Percentiles rank a stretch among this genome's conserved stretches.
phyloP scores from a whole-genome alignment of 352 stramenopile species.

The Phytopythium sindhum region DNA sequence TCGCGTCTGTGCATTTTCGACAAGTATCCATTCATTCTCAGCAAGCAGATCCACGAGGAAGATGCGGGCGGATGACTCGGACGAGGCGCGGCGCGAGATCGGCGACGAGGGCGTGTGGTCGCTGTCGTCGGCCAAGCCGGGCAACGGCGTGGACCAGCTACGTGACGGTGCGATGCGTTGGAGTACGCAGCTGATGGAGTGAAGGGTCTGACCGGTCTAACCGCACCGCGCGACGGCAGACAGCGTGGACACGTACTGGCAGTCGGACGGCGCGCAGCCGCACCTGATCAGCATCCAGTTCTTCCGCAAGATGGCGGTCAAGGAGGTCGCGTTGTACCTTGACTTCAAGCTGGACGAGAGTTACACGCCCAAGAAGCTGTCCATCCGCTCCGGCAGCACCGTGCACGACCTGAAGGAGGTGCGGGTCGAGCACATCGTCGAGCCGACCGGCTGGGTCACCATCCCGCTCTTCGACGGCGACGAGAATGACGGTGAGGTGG shows the following conservation, averaged over 20 bases:
- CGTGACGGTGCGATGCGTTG: slow-evolving; percentile 72
- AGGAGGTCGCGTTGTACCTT: slow-evolving; percentile 95
- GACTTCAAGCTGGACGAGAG: slow-evolving; percentile 98
- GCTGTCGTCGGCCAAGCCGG: slow-evolving; percentile 95
- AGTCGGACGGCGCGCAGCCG: slow-evolving; percentile 92
- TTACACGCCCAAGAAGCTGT: slow-evolving; percentile 97
- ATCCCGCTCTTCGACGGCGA: slow-evolving; percentile 73
- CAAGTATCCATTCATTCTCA: background rate
- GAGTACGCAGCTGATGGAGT: background rate
- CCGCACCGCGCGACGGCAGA: slow-evolving; percentile 36
- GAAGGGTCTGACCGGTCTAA: background rate
- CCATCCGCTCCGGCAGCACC: slow-evolving; percentile 90
- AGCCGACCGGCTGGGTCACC: slow-evolving; percentile 93
- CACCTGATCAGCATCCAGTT: slow-evolving; percentile 99
- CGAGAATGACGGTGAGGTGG: slow-evolving; percentile 30
- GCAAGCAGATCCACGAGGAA: background rate
- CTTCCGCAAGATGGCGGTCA: slow-evolving; percentile 91
- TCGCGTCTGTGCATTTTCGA: background rate
- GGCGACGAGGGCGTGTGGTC: slow-evolving; percentile 93
- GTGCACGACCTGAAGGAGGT: slow-evolving; percentile 96
- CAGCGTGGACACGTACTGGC: slow-evolving; percentile 97
- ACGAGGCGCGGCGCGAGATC: slow-evolving; percentile 52
- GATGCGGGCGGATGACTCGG: background rate
- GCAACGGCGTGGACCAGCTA: slow-evolving; percentile 97
- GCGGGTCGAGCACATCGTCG: slow-evolving; percentile 86